Evolutionary conservation across 805 yeast species (phyloP).

Genomic region (Metschnikowia gruessii): DNA sequence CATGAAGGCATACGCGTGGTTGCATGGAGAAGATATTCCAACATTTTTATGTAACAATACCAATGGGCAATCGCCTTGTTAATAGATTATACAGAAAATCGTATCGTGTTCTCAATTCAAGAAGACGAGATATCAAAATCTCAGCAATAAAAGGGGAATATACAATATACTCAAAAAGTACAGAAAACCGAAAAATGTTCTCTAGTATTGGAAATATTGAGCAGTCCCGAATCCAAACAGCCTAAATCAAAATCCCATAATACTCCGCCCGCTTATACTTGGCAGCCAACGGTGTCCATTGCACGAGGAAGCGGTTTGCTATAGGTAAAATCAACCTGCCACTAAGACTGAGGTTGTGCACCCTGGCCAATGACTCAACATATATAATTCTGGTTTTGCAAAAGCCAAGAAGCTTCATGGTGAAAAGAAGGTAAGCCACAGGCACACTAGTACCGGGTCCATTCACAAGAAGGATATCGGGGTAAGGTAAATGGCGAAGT

Average conservation of each 20-base stretch:
- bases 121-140: no score
- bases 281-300: slow-evolving; percentile 68
- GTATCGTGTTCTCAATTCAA: no score
- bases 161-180: no score
- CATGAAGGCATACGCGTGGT: no score
- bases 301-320: slow-evolving; percentile 78
- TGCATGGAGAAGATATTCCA: no score
- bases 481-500: slow-evolving; percentile 29
- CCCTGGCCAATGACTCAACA: slow-evolving; percentile 86
- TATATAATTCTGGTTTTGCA: slow-evolving; percentile 62
- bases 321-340: slow-evolving; percentile 72
- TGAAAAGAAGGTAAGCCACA: slow-evolving; percentile 54
- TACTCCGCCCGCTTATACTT: slow-evolving; percentile 63
- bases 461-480: slow-evolving; percentile 54
- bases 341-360: slow-evolving; percentile 66
- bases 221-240: background rate
- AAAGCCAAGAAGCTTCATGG: slow-evolving; percentile 47
- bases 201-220: no score
- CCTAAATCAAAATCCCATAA: slow-evolving; percentile 66
- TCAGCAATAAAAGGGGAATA: no score
- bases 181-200: no score
- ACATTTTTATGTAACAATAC: no score
- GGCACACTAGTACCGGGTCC: slow-evolving; percentile 87
- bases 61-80: no score
- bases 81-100: no score